Base-by-base conservation (phyloP, 306 rosid species). In the Acacia acuminata region DNA sequence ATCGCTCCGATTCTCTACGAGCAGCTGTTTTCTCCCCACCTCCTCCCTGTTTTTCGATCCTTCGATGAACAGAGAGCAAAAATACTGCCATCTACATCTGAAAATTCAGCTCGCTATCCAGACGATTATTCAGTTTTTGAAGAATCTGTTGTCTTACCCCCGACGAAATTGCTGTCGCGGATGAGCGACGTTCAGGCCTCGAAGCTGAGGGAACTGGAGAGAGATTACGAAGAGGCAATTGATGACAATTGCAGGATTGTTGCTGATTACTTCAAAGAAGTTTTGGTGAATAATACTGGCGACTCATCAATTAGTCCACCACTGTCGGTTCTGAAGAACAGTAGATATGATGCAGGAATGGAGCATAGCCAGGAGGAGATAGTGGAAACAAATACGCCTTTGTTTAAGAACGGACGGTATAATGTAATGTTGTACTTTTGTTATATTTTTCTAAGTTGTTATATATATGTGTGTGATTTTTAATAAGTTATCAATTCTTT, bases 1-100 rank as follows among this genome's bases (percentile, higher is more conserved):
- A 73, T 94, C 51, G 92, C 97, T 4, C 92, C 98, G 2, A 2
- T 12, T n/a, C 86, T 94, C 13, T 94, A 90, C 81, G 92, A 93
- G 17, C 85, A 82, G 73, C 94, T 94, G 16, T 94, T 93, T 30
- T 77, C 91, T 48, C 71, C 83, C 83, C 94, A 93, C 55, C 95
- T 94, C 71, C 80, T 94, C 74, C 94, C 97, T 2, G 89, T 93
- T 42, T 77, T 88, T 61, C 87, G 82, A 44, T 84, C 88, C 80
- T 89, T 90, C 87, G 77, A 89, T 19, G 87, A 88, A 4, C 91
- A 80, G 65, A 86, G 98, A 84, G 73, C 94, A 2, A 66, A 22
- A 22, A 89, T 94, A 30, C 65, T 90, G 58, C 77, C 88, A 0
- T 63, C 86, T 1, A 27, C 65, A 20, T 27, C 85, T 0, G 77